Base-by-base conservation (phyloP, 169 alveolate species). In the Babesia ovata region DNA sequence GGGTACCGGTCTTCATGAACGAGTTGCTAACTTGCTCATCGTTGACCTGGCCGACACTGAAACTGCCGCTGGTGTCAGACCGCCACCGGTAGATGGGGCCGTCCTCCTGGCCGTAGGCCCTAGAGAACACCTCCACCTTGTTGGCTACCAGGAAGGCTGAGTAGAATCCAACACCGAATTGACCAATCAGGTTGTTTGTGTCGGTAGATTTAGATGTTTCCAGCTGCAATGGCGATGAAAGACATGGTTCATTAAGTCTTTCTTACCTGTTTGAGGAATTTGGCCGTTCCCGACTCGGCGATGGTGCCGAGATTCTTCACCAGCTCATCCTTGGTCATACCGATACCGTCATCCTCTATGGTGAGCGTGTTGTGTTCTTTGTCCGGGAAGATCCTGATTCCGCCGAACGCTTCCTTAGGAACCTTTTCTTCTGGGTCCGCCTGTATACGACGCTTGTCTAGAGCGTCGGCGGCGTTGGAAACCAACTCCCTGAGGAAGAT, bases 111-210 rank as follows among this genome's bases (percentile, higher is more conserved):
- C 97, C 95, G 87, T 95, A 96, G 45, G 91, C 87, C 85, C 96
- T 95, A n/a, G 99, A 93, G 70, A 94, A 89, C 26, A 98, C 99
- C 26, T 96, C 95, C 17, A 98, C 99, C 75, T 94, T 93, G 84
- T 98, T 95, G 26, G 99, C 98, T 44, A 98, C 99, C 76, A 98
- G 92, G 93, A 94, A 98, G 70, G 99, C 94, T 39, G 99, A 95
- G 93, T 98, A 98, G 92, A 98, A 98, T 53, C 99, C 99, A 58
- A 98, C 99, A 70, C 99, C 99, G 78, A 98, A 98, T 91, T 98
- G 99, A 33, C 99, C 99, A 79, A 98, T 98, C 78, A 98, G 91
- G 86, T 95, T 95, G 67, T 96, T 92, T 48, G 95, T 97, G 26
- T 96, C 97, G 24, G 21, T 67, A 0, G 46, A 17, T 14, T 95